Evolutionary conservation across 2,329 filamentous ascomycete species (phyloP).

Genomic region (Didymella arachidicola): DNA sequence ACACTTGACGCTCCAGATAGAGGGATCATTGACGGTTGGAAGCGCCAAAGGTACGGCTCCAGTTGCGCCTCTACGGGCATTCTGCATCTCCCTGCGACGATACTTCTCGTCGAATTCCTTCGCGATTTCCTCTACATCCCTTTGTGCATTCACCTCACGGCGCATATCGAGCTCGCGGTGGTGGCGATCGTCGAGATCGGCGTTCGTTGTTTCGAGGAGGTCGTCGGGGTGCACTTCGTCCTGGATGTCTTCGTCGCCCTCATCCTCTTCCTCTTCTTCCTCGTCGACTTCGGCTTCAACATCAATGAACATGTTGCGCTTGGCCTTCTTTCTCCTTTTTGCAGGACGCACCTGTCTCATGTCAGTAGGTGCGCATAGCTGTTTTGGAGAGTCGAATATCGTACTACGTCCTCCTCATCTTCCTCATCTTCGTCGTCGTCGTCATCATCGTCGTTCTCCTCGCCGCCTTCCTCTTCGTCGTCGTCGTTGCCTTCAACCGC

Average conservation of each 20-base stretch:
- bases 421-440: conserved; percentile 65
- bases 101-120: conserved; percentile 84
- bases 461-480: conserved; percentile 48
- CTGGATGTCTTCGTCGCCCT: conserved; percentile 82
- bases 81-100: conserved; percentile 67
- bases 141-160: conserved; percentile 83
- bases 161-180: conserved; percentile 94
- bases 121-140: conserved; percentile 94
- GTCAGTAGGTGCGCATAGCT: conserved; percentile 27
- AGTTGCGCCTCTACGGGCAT: conserved; percentile 39
- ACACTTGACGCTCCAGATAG: conserved; percentile 93
- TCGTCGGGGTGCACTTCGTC: conserved; percentile 92
- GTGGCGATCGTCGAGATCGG: conserved; percentile 85
- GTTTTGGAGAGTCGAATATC: conserved; percentile 46
- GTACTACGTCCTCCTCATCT: conserved; percentile 68
- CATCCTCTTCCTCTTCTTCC: conserved; percentile 82
- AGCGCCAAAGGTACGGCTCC: conserved; percentile 68
- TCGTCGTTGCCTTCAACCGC: conserved; percentile 49
- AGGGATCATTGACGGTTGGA: conserved; percentile 92
- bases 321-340: conserved; percentile 78
- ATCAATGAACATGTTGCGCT: conserved; percentile 90
- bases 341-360: conserved; percentile 70
- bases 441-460: conserved; percentile 64
- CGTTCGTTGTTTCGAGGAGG: conserved; percentile 76
- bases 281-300: conserved; percentile 98